Evolutionary conservation across 148 eudicot genomes (phyloP), one percentile per base, ranked within the genome.

Genomic region (Limonium bicolor): DNA sequence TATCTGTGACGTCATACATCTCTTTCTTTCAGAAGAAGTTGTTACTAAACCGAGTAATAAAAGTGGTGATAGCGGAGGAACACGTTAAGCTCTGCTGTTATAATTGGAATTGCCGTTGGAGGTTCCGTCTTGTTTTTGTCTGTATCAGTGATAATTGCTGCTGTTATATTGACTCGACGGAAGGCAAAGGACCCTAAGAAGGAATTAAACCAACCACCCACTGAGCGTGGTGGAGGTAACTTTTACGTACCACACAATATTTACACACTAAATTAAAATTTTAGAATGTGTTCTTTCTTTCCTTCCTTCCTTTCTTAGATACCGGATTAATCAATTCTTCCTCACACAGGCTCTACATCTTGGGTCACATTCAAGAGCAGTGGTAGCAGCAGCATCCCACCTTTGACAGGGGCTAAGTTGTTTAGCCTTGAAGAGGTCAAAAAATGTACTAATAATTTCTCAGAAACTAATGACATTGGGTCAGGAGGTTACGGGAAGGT

Each of bases 91-190:
- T 51, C 14, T 4, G 66, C 50, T 23, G 51, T 46, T 17, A 58
- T 78, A 27, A 61, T 72, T 31, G 80, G 76, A 58, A 70, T 74
- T 18, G 69, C 72, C 4, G 51, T 33, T 19, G 94, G 77, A 28
- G 77, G 78, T 29, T 42, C 57, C 13, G 62, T 63, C 41, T 38
- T 78, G 26, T 27, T 72, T 30, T 7, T 78, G 9, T 18, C 73
- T 16, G 27, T 63, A 47, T 23, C 36, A 10, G 6, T 76, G 14
- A 22, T 65, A 34, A 63, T 60, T 4, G 71, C 53, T 30, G 55
- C 55, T 27, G 44, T 70, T 41, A 60, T 75, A 54, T 60, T 40
- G 38, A 66, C 56, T 18, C 65, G 49, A 32, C 72, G 54, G 66
- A 63, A 29, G 63, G 59, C 64, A 58, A 29, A 61, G 57, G 54